phyloP scores from a whole-genome alignment of 1,284 basidiomycete genomes.

The Megacollybia platyphylla region DNA sequence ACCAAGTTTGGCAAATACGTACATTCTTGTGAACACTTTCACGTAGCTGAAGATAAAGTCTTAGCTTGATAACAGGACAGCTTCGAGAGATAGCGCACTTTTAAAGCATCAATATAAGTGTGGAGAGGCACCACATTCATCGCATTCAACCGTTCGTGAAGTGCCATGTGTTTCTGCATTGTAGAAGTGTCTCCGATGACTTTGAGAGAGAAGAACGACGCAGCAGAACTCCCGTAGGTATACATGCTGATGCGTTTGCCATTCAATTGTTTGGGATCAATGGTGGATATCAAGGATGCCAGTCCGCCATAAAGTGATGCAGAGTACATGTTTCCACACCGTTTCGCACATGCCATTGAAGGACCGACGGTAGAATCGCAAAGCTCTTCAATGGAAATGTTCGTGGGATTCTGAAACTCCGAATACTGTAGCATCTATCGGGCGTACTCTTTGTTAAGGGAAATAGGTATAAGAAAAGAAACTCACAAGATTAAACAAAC shows the following conservation, averaged over 20 bases:
- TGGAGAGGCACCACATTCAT: too few relatives aligned
- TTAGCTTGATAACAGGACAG: too few relatives aligned
- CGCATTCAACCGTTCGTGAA: too few relatives aligned
- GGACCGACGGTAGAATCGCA: constrained; percentile 69
- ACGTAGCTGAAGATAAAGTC: too few relatives aligned
- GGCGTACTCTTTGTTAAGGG: constrained; percentile 55
- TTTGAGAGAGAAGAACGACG: constrained; percentile 80
- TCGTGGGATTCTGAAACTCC: neutral
- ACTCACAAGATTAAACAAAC: constrained; percentile 83
- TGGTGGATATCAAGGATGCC: constrained; percentile 66
- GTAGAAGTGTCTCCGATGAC: constrained; percentile 78
- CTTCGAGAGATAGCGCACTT: too few relatives aligned
- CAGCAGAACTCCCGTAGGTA: constrained; percentile 90
- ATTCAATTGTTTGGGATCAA: constrained; percentile 52
- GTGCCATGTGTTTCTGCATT: constrained; percentile 60
- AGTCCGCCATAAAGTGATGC: constrained; percentile 94
- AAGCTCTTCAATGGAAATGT: constrained; percentile 23
- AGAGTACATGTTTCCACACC: constrained; percentile 98
- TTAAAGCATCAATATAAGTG: too few relatives aligned
- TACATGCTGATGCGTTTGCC: constrained; percentile 86
- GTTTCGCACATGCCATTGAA: constrained; percentile 72
- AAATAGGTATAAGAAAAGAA: constrained; percentile 66
- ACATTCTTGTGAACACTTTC: too few relatives aligned
- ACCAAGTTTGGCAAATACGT: too few relatives aligned
- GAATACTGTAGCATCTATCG: constrained; percentile 15